Evolutionary conservation across 495 filamentous ascomycete species (phyloP).

Genomic region (Zalerion maritima): DNA sequence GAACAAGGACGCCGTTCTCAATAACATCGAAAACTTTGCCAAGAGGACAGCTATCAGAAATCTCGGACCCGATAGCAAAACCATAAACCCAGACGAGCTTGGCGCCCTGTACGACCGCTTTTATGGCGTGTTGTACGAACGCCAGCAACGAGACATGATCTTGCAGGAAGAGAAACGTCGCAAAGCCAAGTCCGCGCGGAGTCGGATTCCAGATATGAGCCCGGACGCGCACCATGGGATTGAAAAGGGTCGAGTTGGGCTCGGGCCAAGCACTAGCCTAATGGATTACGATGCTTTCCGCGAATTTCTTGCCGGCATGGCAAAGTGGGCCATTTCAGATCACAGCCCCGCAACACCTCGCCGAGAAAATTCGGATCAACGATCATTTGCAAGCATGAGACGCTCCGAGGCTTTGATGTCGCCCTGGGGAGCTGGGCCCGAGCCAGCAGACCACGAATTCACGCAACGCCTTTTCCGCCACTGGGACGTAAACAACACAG

Average conservation of each 20-base stretch:
- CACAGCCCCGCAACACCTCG: conserved; percentile 42
- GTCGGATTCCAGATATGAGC: conserved; percentile 35
- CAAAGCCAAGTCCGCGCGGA: conserved; percentile 41
- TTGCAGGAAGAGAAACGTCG: conserved; percentile 61
- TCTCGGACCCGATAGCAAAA: conserved; percentile 87
- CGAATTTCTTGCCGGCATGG: conserved; percentile 77
- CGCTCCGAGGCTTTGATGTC: conserved; percentile 38
- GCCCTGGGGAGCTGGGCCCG: conserved; percentile 60
- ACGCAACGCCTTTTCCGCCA: conserved; percentile 74
- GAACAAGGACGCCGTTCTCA: conserved; percentile 82
- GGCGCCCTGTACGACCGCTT: conserved; percentile 85
- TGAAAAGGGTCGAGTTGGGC: conserved; percentile 71
- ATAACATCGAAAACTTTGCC: conserved; percentile 91
- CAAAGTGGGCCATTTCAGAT: conserved; percentile 84
- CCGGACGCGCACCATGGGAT: conserved; percentile 24
- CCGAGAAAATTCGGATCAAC: too few relatives aligned
- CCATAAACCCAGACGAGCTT: conserved; percentile 69
- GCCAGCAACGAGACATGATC: conserved; percentile 65
- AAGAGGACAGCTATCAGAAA: conserved; percentile 94
- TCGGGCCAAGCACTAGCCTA: conserved; percentile 72
- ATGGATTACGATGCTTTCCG: conserved; percentile 97
- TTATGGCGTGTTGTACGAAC: conserved; percentile 78
- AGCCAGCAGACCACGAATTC: conserved; percentile 92
- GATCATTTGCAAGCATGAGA: conserved; percentile 29
- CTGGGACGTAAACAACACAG: conserved; percentile 67